Percentiles rank a stretch among this genome's conserved stretches.
phyloP scores from a whole-genome alignment of 495 filamentous ascomycete genomes.

The Penicillium canescens region DNA sequence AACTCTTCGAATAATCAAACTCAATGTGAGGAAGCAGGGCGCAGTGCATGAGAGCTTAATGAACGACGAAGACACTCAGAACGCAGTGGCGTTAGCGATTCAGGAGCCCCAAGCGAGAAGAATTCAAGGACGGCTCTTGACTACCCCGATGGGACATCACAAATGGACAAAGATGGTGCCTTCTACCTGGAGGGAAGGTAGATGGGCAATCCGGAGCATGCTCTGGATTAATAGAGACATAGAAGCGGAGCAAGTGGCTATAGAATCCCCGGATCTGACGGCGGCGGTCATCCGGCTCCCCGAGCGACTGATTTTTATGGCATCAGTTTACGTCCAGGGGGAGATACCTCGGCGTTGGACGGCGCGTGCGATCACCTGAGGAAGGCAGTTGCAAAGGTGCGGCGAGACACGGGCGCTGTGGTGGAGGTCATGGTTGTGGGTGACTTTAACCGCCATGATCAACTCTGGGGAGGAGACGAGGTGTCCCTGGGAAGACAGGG shows the following conservation, averaged over 20 bases:
- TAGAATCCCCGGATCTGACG: constrained; percentile 28
- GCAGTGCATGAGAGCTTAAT: constrained; percentile 28
- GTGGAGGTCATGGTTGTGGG: constrained; percentile 27
- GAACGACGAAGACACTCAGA: constrained; percentile 24
- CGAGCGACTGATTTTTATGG: constrained; percentile 21
- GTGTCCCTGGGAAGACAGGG: constrained; percentile 28
- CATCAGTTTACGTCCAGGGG: constrained; percentile 28
- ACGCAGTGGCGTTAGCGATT: constrained; percentile 22
- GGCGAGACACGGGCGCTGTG: constrained; percentile 12
- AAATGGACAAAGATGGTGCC: constrained; percentile 32
- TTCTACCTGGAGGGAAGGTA: constrained; percentile 12
- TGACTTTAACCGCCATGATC: constrained; percentile 38
- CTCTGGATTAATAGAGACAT: constrained; percentile 30
- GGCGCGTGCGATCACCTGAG: constrained; percentile 11
- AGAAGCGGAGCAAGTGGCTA: constrained; percentile 24
- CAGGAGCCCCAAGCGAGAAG: constrained; percentile 27
- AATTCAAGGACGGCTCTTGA: constrained; percentile 21
- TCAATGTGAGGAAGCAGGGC: constrained; percentile 32
- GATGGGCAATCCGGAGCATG: constrained; percentile 32
- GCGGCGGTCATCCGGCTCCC: constrained; percentile 21
- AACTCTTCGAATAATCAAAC: constrained; percentile 24
- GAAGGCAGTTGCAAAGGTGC: constrained; percentile 13
- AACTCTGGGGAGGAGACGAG: constrained; percentile 39
- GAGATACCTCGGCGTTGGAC: constrained; percentile 10
- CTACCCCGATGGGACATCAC: constrained; percentile 25